A percentile compares a stretch with the other conserved stretches of the same genome.
Evolutionary conservation across 2,329 filamentous ascomycete genomes (phyloP).

Genomic region (Pseudogymnoascus sp.): DNA sequence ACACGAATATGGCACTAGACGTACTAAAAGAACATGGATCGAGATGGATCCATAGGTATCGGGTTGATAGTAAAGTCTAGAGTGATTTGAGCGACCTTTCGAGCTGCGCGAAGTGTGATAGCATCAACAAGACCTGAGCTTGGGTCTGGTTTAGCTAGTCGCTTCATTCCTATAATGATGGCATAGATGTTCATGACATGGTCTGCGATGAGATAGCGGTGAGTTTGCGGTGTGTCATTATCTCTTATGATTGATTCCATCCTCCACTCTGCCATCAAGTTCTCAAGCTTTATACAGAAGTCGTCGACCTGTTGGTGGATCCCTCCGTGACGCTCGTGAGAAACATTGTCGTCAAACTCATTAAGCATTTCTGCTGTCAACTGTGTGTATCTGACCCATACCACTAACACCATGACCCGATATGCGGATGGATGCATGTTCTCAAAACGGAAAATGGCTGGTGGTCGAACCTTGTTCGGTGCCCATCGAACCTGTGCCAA

Average conservation of each 20-base stretch:
- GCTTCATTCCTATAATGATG: not conserved
- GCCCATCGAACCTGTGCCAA: slow-evolving; percentile 4
- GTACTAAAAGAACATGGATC: not conserved
- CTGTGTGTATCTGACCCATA: not conserved
- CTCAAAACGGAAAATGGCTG: not conserved
- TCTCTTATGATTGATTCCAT: slow-evolving; percentile 7
- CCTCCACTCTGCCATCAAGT: not conserved
- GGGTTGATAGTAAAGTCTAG: not conserved
- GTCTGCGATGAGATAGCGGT: not conserved
- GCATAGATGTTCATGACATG: slow-evolving; percentile 4
- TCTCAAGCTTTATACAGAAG: slow-evolving; percentile 5
- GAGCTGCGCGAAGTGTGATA: slow-evolving; percentile 5
- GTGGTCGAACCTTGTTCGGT: not conserved
- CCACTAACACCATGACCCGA: not conserved
- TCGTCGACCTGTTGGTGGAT: not conserved
- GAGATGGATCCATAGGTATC: not conserved
- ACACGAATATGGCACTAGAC: not conserved
- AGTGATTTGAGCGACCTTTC: not conserved
- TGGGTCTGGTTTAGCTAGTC: not conserved
- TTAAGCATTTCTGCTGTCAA: slow-evolving; percentile 7
- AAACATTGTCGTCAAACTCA: not conserved
- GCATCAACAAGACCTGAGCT: not conserved
- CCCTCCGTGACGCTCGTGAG: not conserved
- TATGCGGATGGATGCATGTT: not conserved
- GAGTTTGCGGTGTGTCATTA: not conserved